Evolutionary conservation across 768 basidiomycete species (phyloP), one percentile per base, ranked within the genome.

Genomic region (Pholiota conissans): DNA sequence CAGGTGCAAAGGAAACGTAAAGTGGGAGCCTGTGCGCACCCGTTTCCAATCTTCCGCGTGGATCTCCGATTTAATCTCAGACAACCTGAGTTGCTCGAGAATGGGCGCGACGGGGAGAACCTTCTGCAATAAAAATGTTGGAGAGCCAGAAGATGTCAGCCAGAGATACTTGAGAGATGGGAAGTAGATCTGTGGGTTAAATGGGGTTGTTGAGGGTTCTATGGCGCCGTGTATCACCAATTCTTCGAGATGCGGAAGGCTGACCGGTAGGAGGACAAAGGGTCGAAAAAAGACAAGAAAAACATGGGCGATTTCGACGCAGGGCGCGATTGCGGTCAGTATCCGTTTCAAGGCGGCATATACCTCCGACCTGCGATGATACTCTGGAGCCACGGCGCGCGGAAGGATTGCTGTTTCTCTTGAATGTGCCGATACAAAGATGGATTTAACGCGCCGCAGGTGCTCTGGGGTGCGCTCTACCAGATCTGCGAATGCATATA

Each of bases 401-500:
- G 62, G 61, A 34, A 61, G 58, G 11, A 60, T 55, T 1, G 59
- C 62, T 1, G 61, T 63, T 34, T 56, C 52, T n/a, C 60, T 59
- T 11, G 65, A 53, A 51, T 65, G 61, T 1, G 65, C 61, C 5
- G 65, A 67, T 20, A 67, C 52, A 50, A 67, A 65, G 9, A 65
- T 61, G 29, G 49, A 67, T 20, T 52, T 50, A 5, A 67, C 61
- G 18, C 57, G 63, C 10, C 65, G 61, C 6, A 61, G 42, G 18
- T 55, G 54, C 3, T 51, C 16, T 5, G 67, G 67, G 22, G 65
- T 65, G 18, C 49, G 52, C 26, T 65, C 61, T 35, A 75, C 56
- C 29, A 69, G 55, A 13, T 42, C 49, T 1, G 71, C 67, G 55
- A 73, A 73, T 16, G 62, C 62, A 11, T 66, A 45, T 5, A 75